Evolutionary conservation across 805 yeast genomes (phyloP).

Genomic region (Jamesozyma spencerorum): DNA sequence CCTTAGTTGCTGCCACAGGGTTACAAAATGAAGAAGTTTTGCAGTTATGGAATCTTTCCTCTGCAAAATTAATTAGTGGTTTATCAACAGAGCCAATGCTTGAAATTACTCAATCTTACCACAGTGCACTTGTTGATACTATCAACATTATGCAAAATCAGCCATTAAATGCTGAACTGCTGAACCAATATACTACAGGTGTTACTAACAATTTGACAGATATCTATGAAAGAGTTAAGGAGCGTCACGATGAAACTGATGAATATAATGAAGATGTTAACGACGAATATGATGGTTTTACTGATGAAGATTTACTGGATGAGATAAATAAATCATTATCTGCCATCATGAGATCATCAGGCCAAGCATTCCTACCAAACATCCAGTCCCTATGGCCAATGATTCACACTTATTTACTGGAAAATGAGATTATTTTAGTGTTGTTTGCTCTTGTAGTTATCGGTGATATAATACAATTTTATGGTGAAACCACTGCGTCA

Average conservation of each 20-base stretch:
- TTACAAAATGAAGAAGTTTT: conserved; percentile 49
- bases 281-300: conserved; percentile 70
- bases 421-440: conserved; percentile 57
- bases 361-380: conserved; percentile 49
- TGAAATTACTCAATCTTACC: conserved; percentile 72
- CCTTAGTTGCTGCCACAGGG: conserved; percentile 44
- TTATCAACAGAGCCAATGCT: conserved; percentile 73
- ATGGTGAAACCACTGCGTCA: conserved; percentile 58
- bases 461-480: conserved; percentile 71
- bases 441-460: conserved; percentile 73
- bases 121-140: conserved; percentile 59
- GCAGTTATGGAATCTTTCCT: conserved; percentile 62
- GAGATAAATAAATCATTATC: conserved; percentile 73
- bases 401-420: conserved; percentile 47
- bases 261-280: conserved; percentile 83
- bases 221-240: conserved; percentile 58
- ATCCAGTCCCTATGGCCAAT: conserved; percentile 60
- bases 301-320: conserved; percentile 84
- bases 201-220: conserved; percentile 55
- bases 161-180: conserved; percentile 46
- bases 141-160: conserved; percentile 59
- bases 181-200: conserved; percentile 48
- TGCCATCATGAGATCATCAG: conserved; percentile 56
- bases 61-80: conserved; percentile 57
- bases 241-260: conserved; percentile 68